A percentile compares a stretch with the other conserved stretches of the same genome.
These are phyloP conservation scores for Hevea brasiliensis DNA, from an alignment of 345 rosid species.

Conservation along the genomic window DNA sequence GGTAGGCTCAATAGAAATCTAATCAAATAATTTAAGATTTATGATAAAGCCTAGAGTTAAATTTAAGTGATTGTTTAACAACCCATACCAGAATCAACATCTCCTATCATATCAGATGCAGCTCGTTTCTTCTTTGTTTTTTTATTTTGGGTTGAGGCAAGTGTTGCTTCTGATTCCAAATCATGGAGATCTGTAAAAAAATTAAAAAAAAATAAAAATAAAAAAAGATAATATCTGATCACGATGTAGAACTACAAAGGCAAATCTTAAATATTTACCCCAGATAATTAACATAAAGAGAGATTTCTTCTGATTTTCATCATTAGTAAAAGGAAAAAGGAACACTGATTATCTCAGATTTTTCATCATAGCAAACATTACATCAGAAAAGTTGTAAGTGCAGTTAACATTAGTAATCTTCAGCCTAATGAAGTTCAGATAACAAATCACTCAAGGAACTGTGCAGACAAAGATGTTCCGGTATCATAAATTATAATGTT, in stretches of 20 bases:
- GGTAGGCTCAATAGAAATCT: neutral
- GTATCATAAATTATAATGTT: no score
- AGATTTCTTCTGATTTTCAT: no score
- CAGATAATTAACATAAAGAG: no score
- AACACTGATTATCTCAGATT: neutral
- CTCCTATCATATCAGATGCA: constrained; percentile 39
- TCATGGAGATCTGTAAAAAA: constrained; percentile 16
- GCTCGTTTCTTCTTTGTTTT: constrained; percentile 40
- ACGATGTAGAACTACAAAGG: neutral
- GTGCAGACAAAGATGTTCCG: neutral
- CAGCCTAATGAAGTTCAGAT: neutral
- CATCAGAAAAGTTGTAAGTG: neutral
- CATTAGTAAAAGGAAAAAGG: no score
- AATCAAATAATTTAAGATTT: no score
- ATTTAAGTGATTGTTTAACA: constrained; percentile 5
- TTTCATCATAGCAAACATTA: no score
- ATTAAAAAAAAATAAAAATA: no score
- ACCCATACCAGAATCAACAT: constrained; percentile 28
- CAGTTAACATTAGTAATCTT: no score
- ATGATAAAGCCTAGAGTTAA: no score
- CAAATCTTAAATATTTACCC: no score
- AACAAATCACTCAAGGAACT: neutral
- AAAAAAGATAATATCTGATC: neutral
- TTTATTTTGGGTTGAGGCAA: constrained; percentile 23
- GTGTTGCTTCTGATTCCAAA: constrained; percentile 25